Evolutionary conservation across 805 yeast species (phyloP).

Genomic region (Sungouiozyma intestinalis): DNA sequence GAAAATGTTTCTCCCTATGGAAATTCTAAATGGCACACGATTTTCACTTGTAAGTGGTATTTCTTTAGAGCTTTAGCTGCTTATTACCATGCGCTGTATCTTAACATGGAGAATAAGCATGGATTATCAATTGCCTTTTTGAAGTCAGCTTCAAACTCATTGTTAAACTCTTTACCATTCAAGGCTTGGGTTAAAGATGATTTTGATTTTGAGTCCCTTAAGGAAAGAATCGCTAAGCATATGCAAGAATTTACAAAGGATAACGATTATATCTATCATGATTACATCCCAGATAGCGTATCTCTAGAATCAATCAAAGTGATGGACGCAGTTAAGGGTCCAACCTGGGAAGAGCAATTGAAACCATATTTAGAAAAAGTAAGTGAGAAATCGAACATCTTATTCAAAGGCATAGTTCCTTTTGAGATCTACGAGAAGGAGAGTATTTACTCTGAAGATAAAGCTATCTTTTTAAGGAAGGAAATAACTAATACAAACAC

Average conservation of each 20-base stretch:
- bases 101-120: slow-evolving; percentile 46
- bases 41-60: slow-evolving; percentile 39
- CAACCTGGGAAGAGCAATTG: slow-evolving; percentile 58
- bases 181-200: slow-evolving; percentile 28
- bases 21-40: slow-evolving; percentile 40
- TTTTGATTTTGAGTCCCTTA: slow-evolving; percentile 26
- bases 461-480: slow-evolving; percentile 62
- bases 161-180: slow-evolving; percentile 21
- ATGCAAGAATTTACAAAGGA: slow-evolving; percentile 50
- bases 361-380: slow-evolving; percentile 29
- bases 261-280: slow-evolving; percentile 85
- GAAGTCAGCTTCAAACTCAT: slow-evolving; percentile 38
- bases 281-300: slow-evolving; percentile 48
- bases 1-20: slow-evolving; percentile 29
- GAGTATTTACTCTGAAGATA: slow-evolving; percentile 82
- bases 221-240: slow-evolving; percentile 29
- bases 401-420: slow-evolving; percentile 76
- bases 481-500: slow-evolving; percentile 68
- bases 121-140: slow-evolving; percentile 72
- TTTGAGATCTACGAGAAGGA: slow-evolving; percentile 77
- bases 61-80: slow-evolving; percentile 52
- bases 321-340: slow-evolving; percentile 54
- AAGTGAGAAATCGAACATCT: slow-evolving; percentile 34
- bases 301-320: slow-evolving; percentile 29
- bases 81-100: slow-evolving; percentile 45